phyloP scores from a whole-genome alignment of 2,329 filamentous ascomycete genomes.

The Phoma herbarum region DNA sequence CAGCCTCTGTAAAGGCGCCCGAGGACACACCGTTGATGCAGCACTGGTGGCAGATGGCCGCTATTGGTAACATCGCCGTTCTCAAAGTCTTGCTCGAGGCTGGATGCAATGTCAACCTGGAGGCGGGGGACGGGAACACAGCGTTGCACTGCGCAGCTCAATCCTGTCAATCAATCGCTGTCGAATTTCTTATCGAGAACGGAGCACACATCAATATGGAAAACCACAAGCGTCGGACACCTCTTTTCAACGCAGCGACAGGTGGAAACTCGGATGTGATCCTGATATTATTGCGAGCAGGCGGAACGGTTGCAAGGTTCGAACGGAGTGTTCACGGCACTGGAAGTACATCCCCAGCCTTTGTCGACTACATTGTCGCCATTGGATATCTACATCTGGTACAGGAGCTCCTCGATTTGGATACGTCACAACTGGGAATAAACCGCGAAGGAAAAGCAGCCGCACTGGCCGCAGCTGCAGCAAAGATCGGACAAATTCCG shows the following conservation, averaged over 20 bases:
- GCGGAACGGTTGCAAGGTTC: neutral
- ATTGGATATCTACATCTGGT: neutral
- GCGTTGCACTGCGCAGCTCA: slow-evolving; percentile 26
- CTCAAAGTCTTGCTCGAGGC: neutral
- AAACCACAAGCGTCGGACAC: neutral
- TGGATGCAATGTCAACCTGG: neutral
- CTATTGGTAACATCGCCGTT: slow-evolving; percentile 2
- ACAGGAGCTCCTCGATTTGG: too few species aligned
- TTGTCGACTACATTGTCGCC: neutral
- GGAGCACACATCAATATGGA: slow-evolving; percentile 1
- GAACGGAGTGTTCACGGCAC: too few species aligned
- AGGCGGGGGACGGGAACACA: slow-evolving; percentile 18
- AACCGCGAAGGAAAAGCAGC: too few species aligned
- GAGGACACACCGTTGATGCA: too few species aligned
- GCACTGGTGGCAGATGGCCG: slow-evolving; percentile 16
- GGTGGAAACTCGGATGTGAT: neutral
- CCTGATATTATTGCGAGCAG: neutral
- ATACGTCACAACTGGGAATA: too few species aligned
- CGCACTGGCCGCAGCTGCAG: too few species aligned
- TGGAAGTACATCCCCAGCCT: too few species aligned
- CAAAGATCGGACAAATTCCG: too few species aligned
- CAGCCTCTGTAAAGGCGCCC: too few species aligned
- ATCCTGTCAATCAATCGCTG: neutral
- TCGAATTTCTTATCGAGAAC: slow-evolving; percentile 7
- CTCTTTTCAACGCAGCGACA: slow-evolving; percentile 10